Base-by-base conservation (phyloP, 2,329 filamentous ascomycete species). In the Aspergillus cejpii region DNA sequence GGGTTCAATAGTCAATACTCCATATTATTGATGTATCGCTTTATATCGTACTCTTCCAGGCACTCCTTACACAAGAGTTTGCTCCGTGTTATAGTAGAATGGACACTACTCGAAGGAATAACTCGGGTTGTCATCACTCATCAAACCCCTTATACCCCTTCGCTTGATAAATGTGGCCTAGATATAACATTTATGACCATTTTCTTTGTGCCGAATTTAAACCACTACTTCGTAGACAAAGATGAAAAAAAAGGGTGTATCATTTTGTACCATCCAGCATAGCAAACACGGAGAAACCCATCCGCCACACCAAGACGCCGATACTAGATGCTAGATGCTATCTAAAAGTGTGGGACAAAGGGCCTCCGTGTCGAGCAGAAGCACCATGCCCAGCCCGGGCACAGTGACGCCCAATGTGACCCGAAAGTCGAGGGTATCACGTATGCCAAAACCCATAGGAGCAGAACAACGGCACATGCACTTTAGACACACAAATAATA, bases 371-470 rank as follows among this genome's bases (percentile, higher is more conserved):
- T 39, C 27, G 26, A 39, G 15, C 33, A 42, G 17, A 10, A 6
- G 14, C 14, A 12, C 31, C 15, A 34, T 19, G 31, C 17, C 8
- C 5, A 19, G 11, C 15, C 31, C 31, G 17, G 10, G 31, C 17
- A 34, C 15, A 10, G 31, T 19, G 31, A 34, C 15, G 15, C 31
- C 31, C 15, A 20, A 15, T 11, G 10, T 6, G 15, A 34, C 31
- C 45, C 34, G 33, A 24, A 44, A 37, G 29, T 46, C 15, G 31
- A 34, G 17, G 53, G 47, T 55, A 52, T 54, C 51, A 38, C 43
- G 43, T 27, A 44, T 37, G 39, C 45, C 39, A 40, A 33, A 45
- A 27, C 20, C 15, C 37, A 41, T n/a, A 19, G 29, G 14, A 43
- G 14, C 23, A 34, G 26, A 23, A 23, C 14, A 15, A 8, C 15